phyloP scores from a whole-genome alignment of 2,329 filamentous ascomycete genomes.

The Hymenoscyphus scutula region DNA sequence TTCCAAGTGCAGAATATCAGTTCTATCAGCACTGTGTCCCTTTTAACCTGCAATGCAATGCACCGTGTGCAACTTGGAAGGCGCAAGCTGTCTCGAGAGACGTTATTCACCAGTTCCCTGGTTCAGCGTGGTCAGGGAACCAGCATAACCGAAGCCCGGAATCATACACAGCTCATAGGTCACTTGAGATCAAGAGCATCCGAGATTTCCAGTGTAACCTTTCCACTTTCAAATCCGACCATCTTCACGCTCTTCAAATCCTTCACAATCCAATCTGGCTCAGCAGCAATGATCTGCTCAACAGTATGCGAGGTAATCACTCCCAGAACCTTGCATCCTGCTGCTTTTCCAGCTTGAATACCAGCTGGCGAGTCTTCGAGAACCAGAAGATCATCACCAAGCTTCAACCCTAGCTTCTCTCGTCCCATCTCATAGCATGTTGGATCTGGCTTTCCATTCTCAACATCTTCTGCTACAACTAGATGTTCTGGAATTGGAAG shows the following conservation, averaged over 20 bases:
- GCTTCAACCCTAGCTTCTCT: slow-evolving; percentile 52
- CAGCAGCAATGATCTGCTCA: slow-evolving; percentile 57
- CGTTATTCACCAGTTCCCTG: neutral
- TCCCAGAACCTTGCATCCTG: slow-evolving; percentile 65
- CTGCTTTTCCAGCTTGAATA: slow-evolving; percentile 66
- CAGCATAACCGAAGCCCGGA: neutral
- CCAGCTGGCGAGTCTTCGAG: slow-evolving; percentile 70
- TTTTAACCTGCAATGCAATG: neutral
- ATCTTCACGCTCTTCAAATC: slow-evolving; percentile 63
- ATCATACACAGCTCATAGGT: slow-evolving; percentile 8
- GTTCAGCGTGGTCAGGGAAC: neutral
- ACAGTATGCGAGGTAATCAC: slow-evolving; percentile 64
- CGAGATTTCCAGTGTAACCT: slow-evolving; percentile 33
- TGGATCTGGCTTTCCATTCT: slow-evolving; percentile 74
- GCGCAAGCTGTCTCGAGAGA: neutral
- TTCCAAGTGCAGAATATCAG: neutral
- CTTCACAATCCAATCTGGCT: slow-evolving; percentile 67
- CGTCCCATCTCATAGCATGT: slow-evolving; percentile 69
- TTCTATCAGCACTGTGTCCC: neutral
- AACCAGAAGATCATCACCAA: slow-evolving; percentile 49
- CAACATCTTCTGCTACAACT: slow-evolving; percentile 73
- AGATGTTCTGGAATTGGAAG: slow-evolving; percentile 65
- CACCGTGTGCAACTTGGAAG: neutral
- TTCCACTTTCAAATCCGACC: slow-evolving; percentile 44
- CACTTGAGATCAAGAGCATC: slow-evolving; percentile 26